phyloP scores from a whole-genome alignment of 768 basidiomycete species.

The Cystobasidium ongulense region DNA sequence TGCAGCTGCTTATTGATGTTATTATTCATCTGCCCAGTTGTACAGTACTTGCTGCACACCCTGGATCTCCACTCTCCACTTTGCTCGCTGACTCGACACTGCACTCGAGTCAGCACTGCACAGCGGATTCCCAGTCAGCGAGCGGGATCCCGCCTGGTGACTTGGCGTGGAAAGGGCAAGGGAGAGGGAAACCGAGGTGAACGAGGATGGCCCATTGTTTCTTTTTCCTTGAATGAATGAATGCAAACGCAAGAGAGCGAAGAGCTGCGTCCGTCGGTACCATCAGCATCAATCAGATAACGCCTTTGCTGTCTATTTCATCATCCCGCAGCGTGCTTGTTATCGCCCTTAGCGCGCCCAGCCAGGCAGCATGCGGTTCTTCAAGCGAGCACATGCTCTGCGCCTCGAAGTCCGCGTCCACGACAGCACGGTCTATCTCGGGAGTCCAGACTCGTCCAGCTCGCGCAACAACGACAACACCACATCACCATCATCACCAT shows the following conservation, averaged over 20 bases:
- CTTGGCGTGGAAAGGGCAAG: background rate
- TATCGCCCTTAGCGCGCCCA: background rate
- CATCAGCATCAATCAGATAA: no score
- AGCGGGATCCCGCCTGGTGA: background rate
- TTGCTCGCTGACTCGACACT: no score
- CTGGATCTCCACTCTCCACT: no score
- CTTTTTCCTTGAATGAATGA: background rate
- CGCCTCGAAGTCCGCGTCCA: background rate
- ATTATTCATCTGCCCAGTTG: no score
- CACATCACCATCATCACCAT: background rate
- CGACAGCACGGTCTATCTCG: background rate
- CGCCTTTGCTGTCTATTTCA: no score
- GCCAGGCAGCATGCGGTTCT: conserved; percentile 8
- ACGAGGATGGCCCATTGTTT: background rate
- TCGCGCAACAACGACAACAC: background rate
- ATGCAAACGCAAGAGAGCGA: background rate
- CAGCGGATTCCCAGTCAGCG: background rate
- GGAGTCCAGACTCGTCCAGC: background rate
- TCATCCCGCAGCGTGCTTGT: background rate
- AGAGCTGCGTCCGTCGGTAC: no score
- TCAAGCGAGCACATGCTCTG: conserved; percentile 6
- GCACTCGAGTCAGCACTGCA: no score
- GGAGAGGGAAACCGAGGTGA: background rate
- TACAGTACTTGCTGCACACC: no score
- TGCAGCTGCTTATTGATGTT: no score